Evolutionary conservation across 495 filamentous ascomycete species (phyloP).

Genomic region (Lophium mytilinum): DNA sequence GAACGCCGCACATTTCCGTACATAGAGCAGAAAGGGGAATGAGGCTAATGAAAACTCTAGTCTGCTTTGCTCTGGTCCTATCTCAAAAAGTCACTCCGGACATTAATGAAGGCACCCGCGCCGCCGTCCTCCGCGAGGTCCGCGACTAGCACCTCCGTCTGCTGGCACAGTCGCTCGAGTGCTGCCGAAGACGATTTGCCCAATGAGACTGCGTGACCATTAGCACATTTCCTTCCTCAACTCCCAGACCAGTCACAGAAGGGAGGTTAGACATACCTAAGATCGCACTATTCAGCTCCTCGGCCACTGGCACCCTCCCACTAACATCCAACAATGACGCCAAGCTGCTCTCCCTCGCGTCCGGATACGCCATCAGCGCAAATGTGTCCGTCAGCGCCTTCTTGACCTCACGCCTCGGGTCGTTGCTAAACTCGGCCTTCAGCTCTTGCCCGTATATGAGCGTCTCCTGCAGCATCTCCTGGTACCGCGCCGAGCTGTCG

Average conservation of each 20-base stretch:
- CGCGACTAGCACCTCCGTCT: slow-evolving; percentile 77
- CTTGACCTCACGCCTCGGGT: slow-evolving; percentile 56
- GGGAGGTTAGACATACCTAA: slow-evolving; percentile 52
- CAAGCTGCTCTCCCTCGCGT: slow-evolving; percentile 65
- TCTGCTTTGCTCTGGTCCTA: neutral
- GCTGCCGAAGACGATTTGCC: slow-evolving; percentile 85
- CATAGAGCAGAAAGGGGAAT: too few relatives aligned
- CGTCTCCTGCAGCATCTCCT: slow-evolving; percentile 55
- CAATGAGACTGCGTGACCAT: slow-evolving; percentile 57
- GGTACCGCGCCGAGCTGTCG: slow-evolving; percentile 38
- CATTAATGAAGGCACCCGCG: slow-evolving; percentile 78
- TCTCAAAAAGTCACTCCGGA: slow-evolving; percentile 34
- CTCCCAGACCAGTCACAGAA: slow-evolving; percentile 4
- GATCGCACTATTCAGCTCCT: slow-evolving; percentile 92
- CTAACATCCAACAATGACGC: slow-evolving; percentile 70
- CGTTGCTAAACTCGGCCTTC: slow-evolving; percentile 63
- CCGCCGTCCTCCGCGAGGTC: slow-evolving; percentile 77
- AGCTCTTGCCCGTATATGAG: slow-evolving; percentile 76
- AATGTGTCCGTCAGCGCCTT: slow-evolving; percentile 80
- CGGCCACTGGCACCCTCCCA: slow-evolving; percentile 72
- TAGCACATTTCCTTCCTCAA: slow-evolving; percentile 13
- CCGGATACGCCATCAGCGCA: slow-evolving; percentile 76
- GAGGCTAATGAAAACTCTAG: too few relatives aligned
- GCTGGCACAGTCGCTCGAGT: slow-evolving; percentile 76
- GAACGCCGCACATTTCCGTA: too few relatives aligned